Conservation (phyloP, 2,329 filamentous ascomycete species). For the Aaosphaeria arxii region DNA sequence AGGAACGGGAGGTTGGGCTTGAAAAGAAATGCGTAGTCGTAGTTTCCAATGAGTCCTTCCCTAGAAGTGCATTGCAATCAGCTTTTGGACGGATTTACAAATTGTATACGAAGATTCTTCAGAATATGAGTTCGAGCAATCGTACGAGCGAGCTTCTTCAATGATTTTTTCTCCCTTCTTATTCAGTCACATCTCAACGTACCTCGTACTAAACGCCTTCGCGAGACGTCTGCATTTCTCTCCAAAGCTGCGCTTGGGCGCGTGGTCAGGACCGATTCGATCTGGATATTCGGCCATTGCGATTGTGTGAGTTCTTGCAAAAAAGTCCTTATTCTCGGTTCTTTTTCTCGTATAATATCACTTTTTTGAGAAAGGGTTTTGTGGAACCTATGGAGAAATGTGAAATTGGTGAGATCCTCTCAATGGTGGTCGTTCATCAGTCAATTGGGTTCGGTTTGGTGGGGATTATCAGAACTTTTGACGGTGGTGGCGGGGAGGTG, state of each 20-base stretch:
- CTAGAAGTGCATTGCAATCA: conserved; percentile 26
- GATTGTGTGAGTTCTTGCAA: not conserved
- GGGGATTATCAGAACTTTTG: too few species aligned
- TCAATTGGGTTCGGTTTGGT: too few species aligned
- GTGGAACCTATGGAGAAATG: too few species aligned
- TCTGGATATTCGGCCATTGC: conserved; percentile 43
- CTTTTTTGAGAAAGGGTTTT: too few species aligned
- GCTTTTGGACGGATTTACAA: conserved; percentile 3
- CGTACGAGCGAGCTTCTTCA: too few species aligned
- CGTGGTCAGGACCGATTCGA: conserved; percentile 43
- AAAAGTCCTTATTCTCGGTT: too few species aligned
- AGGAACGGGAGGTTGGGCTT: conserved; percentile 79
- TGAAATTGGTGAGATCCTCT: too few species aligned
- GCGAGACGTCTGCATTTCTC: conserved; percentile 40
- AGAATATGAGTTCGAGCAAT: too few species aligned
- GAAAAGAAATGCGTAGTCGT: conserved; percentile 90
- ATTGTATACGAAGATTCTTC: not conserved
- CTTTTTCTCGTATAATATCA: too few species aligned
- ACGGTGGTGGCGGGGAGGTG: too few species aligned
- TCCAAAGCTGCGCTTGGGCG: conserved; percentile 40
- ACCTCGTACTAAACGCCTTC: conserved; percentile 51
- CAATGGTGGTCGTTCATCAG: too few species aligned
- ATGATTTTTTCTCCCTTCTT: too few species aligned
- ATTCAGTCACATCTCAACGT: conserved; percentile 9
- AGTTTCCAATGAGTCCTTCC: conserved; percentile 76